These are phyloP conservation scores for Filobasidium floriforme DNA, from an alignment of 768 basidiomycete species.

Conservation along the genomic window DNA sequence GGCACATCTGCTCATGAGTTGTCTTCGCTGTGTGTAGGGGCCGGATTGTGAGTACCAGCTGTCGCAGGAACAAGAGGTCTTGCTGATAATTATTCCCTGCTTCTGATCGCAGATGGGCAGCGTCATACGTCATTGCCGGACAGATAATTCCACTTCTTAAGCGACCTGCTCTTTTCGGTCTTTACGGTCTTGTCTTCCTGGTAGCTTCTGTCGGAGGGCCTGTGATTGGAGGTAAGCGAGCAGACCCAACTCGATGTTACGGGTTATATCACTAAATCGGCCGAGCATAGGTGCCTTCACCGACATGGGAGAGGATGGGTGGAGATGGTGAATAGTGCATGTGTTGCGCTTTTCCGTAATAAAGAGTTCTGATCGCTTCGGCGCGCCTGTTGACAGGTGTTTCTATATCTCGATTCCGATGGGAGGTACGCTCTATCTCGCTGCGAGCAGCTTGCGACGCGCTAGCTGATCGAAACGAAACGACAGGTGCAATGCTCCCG, in stretches of 20 bases:
- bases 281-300: conserved; percentile 12
- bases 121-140: conserved; percentile 27
- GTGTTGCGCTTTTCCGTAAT: neutral
- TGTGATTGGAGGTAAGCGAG: conserved; percentile 20
- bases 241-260: neutral
- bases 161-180: conserved; percentile 26
- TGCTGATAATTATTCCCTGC: no score
- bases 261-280: neutral
- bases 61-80: no score
- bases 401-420: conserved; percentile 27
- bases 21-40: neutral
- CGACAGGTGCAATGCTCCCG: conserved; percentile 23
- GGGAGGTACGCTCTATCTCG: conserved; percentile 8
- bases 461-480: neutral
- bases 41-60: no score
- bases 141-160: conserved; percentile 30
- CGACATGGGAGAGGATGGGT: conserved; percentile 20
- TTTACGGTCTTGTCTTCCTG: conserved; percentile 29
- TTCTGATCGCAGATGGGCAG: no score
- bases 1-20: neutral
- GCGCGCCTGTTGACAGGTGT: conserved; percentile 1
- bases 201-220: conserved; percentile 29
- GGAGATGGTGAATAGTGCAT: conserved; percentile 17
- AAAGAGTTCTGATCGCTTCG: conserved; percentile 20
- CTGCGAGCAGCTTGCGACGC: neutral